phyloP scores from a whole-genome alignment of 495 filamentous ascomycete genomes.

The Aspergillus baeticus region DNA sequence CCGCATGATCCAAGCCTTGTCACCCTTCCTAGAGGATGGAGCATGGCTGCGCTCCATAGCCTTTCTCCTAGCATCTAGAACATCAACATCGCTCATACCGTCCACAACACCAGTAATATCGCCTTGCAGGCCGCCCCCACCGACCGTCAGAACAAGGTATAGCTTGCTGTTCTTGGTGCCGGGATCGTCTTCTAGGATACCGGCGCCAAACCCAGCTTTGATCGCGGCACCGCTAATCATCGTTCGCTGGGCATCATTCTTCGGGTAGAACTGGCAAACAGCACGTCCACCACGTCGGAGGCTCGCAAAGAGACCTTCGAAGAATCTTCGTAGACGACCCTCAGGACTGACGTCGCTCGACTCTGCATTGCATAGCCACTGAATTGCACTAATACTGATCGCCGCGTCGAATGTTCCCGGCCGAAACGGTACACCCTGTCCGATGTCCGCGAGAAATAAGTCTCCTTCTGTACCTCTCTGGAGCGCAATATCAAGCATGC shows the following conservation, averaged over 20 bases:
- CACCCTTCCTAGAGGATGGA: conserved; percentile 64
- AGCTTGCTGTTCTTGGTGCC: conserved; percentile 93
- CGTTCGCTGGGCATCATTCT: conserved; percentile 83
- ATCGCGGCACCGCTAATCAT: conserved; percentile 91
- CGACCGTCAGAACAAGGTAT: conserved; percentile 92
- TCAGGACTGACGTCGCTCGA: conserved; percentile 75
- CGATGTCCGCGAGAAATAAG: conserved; percentile 87
- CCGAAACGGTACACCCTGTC: conserved; percentile 92
- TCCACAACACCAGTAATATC: conserved; percentile 86
- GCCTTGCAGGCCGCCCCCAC: conserved; percentile 68
- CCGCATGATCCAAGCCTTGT: conserved; percentile 84
- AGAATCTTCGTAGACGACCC: conserved; percentile 78
- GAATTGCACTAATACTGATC: conserved; percentile 89
- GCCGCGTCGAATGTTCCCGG: conserved; percentile 92
- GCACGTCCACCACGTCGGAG: conserved; percentile 83
- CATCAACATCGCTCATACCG: conserved; percentile 82
- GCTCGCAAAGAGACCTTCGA: conserved; percentile 85
- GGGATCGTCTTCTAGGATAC: conserved; percentile 90
- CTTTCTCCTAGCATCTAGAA: conserved; percentile 69
- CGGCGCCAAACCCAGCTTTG: conserved; percentile 92
- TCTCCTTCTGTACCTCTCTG: conserved; percentile 92
- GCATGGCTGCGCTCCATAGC: conserved; percentile 42
- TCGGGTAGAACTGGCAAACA: conserved; percentile 97
- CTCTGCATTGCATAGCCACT: conserved; percentile 98
- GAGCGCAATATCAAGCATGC: conserved; percentile 89